phyloP scores from a whole-genome alignment of 1,284 basidiomycete species.

The Cerioporus squamosus region DNA sequence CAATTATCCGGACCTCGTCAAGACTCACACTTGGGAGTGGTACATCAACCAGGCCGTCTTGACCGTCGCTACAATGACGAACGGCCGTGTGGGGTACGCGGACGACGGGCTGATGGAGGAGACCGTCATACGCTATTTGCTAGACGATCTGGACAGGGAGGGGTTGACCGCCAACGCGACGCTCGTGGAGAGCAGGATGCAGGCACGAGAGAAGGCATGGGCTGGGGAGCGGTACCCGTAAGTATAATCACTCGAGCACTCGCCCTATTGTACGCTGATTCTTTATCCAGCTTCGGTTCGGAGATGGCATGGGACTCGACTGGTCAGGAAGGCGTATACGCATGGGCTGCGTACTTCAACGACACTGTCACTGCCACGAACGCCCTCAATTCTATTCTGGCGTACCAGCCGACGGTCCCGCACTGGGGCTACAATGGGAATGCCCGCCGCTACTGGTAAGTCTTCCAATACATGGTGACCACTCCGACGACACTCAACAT shows the following conservation, averaged over 20 bases:
- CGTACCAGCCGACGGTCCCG: conserved; percentile 59
- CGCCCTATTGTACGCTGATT: neutral
- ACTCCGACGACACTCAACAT: neutral
- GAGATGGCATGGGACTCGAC: conserved; percentile 71
- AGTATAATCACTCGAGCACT: conserved; percentile 23
- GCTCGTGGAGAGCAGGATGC: conserved; percentile 52
- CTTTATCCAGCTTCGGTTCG: conserved; percentile 50
- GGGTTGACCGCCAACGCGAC: conserved; percentile 54
- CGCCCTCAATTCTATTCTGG: conserved; percentile 59
- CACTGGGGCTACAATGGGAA: conserved; percentile 70
- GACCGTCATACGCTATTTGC: conserved; percentile 52
- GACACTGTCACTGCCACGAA: conserved; percentile 55
- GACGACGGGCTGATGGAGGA: conserved; percentile 62
- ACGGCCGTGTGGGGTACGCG: conserved; percentile 49
- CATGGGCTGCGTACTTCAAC: conserved; percentile 60
- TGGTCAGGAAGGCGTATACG: conserved; percentile 61
- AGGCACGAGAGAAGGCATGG: conserved; percentile 48
- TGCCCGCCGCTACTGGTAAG: conserved; percentile 59
- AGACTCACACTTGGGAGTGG: conserved; percentile 56
- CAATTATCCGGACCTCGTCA: conserved; percentile 56
- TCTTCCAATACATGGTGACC: neutral
- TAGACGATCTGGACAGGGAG: conserved; percentile 59
- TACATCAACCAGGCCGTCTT: conserved; percentile 59
- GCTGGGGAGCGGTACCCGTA: conserved; percentile 55
- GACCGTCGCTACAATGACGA: conserved; percentile 54